Base-by-base conservation (phyloP, 2,329 filamentous ascomycete species). In the Cyphellophora attinorum region DNA sequence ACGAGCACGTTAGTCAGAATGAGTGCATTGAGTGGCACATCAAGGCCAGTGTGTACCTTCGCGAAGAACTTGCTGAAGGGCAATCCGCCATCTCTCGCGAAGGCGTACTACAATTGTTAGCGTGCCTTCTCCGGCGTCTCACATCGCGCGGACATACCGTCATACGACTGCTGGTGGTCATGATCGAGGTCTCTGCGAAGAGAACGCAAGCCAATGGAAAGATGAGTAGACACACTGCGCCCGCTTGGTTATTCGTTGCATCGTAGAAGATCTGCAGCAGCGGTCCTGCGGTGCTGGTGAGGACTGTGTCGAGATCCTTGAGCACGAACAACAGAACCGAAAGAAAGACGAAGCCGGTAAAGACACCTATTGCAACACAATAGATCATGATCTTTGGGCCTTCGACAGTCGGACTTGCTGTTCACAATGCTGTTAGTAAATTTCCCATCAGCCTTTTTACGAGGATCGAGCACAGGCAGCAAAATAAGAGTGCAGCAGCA, bases 221-320 rank as follows among this genome's bases (percentile, higher is more conserved):
- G 3, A 61, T 55, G 1, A 63, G 57, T 47, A 57, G 37, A 1
- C 46, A 49, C 11, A 51, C 53, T 5, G 52, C 50, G 2, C 51
- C 51, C 0, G 46, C 39, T 3, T 37, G 45, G 2, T 49, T 48
- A n/a, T 25, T 25, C 11, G 51, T 35, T 4, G 50, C 41, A 11
- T 54, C 42, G 11, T 41, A 37, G 33, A 75, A 68, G 28, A 69
- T 62, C 27, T 69, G 62, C 44, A 65, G 57, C 46, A 67, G 59
- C 10, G 68, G 61, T 0, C 58, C 54, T 0, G 64, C 68, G 2
- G 51, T 40, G 4, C 61, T 58, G 4, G 54, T 46, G 1, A 66
- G 52, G 2, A 65, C 55, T 16, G 48, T 40, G 4, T 54, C 44
- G 3, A 58, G 40, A 5, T 52, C 51, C 8, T 51, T 51, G 19